Base-by-base conservation (phyloP, 805 yeast species). In the Metschnikowia lunata region DNA sequence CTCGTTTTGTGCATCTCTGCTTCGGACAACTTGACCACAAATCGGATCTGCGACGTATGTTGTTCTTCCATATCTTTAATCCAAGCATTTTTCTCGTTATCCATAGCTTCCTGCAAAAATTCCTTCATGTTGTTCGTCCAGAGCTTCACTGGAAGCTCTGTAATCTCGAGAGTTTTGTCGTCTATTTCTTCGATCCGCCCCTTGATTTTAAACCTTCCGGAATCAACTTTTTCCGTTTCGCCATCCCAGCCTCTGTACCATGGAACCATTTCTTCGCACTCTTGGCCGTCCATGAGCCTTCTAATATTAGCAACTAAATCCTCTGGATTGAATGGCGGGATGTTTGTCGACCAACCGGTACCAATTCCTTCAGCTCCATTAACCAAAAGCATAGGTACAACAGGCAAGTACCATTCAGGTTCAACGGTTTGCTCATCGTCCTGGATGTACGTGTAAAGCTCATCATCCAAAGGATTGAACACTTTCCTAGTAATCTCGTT, bases 351-450 rank as follows among this genome's bases (percentile, higher is more conserved):
- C 97, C 98, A 93, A 53, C 99, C 99, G 37, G 99, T 90, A 50
- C 99, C 99, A 63, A 93, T 93, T 70, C 99, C 99, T 66, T 93
- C 99, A 8, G 91, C 76, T 46, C 99, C 99, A 60, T 93, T 93
- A 6, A 93, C 96, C 49, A 93, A 73, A n/a, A 93, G 61, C 88
- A 89, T 87, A 8, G 99, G 99, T 33, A 93, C 55, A n/a, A 93
- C 81, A 1, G 99, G 99, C 34, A 88, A 71, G 63, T 88, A 93
- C 89, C 95, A 88, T 56, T 87, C 89, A 0, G 99, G 99, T 62
- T 93, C 99, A 14, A 91, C 95, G 0, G 91, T 82, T 50, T 80
- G 83, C 56, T 88, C 98, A 67, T 93, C 99, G 61, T 90, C 99
- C 59, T 88, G 89, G 46, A 88, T 71, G 62, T 91, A 91, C 0